These are phyloP conservation scores for Nymphaea colorata DNA, from an alignment of 164 flowering plant species.

Conservation along the genomic window DNA sequence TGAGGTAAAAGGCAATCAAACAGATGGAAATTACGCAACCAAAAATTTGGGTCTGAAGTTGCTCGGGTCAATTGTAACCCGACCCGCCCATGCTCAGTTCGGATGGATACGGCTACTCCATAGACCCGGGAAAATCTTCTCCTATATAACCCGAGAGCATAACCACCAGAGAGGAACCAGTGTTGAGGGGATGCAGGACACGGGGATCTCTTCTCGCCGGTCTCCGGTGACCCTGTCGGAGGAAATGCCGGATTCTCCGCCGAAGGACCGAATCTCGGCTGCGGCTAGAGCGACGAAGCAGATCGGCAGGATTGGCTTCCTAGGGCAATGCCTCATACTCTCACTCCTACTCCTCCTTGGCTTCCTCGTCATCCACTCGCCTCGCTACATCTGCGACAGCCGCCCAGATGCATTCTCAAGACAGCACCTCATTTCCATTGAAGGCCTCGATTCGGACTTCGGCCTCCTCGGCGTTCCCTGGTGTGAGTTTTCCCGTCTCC, in stretches of 20 bases:
- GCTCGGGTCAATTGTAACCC: no score
- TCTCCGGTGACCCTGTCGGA: not conserved
- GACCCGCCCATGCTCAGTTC: no score
- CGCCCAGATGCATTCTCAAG: slow-evolving; percentile 39
- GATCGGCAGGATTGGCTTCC: slow-evolving; percentile 18
- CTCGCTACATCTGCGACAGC: slow-evolving; percentile 36
- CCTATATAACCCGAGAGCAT: no score
- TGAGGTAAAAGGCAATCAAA: no score
- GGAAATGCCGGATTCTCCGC: not conserved
- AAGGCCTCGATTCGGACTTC: slow-evolving; percentile 72
- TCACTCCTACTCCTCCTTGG: slow-evolving; percentile 19
- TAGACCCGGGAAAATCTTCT: no score
- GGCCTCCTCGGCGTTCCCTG: slow-evolving; percentile 93
- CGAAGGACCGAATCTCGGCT: not conserved
- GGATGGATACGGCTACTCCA: no score
- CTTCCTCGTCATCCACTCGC: slow-evolving; percentile 19
- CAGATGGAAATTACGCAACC: no score
- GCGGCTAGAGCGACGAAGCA: not conserved
- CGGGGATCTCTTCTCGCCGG: slow-evolving; percentile 49
- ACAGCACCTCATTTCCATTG: slow-evolving; percentile 42
- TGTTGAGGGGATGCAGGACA: slow-evolving; percentile 31
- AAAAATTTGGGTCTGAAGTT: no score
- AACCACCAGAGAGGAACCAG: not conserved
- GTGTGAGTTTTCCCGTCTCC: slow-evolving; percentile 48
- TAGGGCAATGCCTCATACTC: slow-evolving; percentile 27